Percentiles rank a stretch among this genome's conserved stretches.
Conservation (phyloP, 192 early-diverging fungal genomes). For the Backusella mclennaniae region DNA sequence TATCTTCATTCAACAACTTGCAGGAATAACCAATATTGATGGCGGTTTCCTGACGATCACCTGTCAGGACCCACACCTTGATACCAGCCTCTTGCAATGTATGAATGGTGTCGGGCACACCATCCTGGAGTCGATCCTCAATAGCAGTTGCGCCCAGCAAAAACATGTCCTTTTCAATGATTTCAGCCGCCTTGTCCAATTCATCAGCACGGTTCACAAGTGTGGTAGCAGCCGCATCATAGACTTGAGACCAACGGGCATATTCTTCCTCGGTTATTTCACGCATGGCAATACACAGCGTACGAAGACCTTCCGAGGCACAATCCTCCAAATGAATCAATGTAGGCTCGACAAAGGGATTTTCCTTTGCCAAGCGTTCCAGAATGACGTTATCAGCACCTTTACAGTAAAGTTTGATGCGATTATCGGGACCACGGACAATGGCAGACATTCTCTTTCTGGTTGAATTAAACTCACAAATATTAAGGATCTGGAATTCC, state of each 20-base stretch:
- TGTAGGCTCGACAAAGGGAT: conserved; percentile 70
- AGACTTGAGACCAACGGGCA: conserved; percentile 72
- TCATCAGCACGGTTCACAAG: conserved; percentile 85
- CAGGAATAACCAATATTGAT: conserved; percentile 98
- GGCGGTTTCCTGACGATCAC: conserved; percentile 97
- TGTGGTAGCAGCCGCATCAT: conserved; percentile 86
- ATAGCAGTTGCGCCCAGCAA: conserved; percentile 96
- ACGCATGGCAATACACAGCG: conserved; percentile 93
- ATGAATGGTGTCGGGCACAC: conserved; percentile 95
- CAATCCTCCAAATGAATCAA: conserved; percentile 89
- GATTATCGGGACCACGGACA: conserved; percentile 82
- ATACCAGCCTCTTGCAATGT: conserved; percentile 93
- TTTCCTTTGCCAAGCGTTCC: conserved; percentile 79
- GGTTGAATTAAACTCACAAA: conserved; percentile 98
- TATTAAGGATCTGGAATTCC: conserved; percentile 92
- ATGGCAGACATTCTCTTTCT: conserved; percentile 97
- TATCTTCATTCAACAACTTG: conserved; percentile 95
- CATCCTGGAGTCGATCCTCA: conserved; percentile 97
- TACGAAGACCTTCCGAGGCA: conserved; percentile 93
- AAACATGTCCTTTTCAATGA: conserved; percentile 92
- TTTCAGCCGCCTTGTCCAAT: conserved; percentile 89
- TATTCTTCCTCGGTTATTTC: conserved; percentile 91
- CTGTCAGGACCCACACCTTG: conserved; percentile 97
- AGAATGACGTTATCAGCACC: conserved; percentile 98
- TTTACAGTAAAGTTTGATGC: conserved; percentile 91